Evolutionary conservation across 2,329 filamentous ascomycete genomes (phyloP), one percentile per base, ranked within the genome.

Genomic region (Juglanconis oblonga): DNA sequence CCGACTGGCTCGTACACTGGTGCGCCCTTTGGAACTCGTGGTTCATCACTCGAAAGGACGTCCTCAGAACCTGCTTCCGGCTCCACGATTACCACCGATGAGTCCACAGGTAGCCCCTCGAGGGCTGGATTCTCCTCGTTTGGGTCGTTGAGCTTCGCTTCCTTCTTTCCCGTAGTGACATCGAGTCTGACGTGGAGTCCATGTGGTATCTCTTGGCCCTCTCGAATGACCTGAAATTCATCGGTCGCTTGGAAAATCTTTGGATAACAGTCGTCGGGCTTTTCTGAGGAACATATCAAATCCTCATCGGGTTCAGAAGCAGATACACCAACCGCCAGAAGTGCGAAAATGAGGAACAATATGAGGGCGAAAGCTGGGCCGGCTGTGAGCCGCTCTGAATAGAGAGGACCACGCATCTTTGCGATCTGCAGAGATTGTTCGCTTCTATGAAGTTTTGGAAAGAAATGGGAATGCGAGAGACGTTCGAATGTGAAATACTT

Each of bases 161-260:
- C 85, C 65, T 85, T 87, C 65, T 79, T 67, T 29, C 87, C 87
- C 0, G 86, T 87, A 65, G 79, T 79, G 51, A 90, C 78, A 68
- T 90, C 84, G 57, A 90, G 73, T 44, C 87, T 82, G 55, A 90
- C 80, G 69, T 90, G 87, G 4, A 90, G 79, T 5, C 87, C 87
- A 0, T 78, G 73, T 1, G 87, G 87, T 3, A 90, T 69, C 42
- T 88, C 81, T 70, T 90, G 87, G 65, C 88, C 87, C 40, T 84
- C 79, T 62, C 79, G 84, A 45, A 90, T 78, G 7, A 73, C 68
- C 70, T 88, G 86, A 64, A 90, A 90, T 59, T 88, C 80, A 52
- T 86, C 74, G 1, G 87, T 90, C 1, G 87, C 77, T 58, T 82
- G 77, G 62, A 90, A 90, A 2, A 87, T 64, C 52, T 79, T 81